Base-by-base conservation (phyloP, 2,329 filamentous ascomycete genomes). In the Claviceps monticola region DNA sequence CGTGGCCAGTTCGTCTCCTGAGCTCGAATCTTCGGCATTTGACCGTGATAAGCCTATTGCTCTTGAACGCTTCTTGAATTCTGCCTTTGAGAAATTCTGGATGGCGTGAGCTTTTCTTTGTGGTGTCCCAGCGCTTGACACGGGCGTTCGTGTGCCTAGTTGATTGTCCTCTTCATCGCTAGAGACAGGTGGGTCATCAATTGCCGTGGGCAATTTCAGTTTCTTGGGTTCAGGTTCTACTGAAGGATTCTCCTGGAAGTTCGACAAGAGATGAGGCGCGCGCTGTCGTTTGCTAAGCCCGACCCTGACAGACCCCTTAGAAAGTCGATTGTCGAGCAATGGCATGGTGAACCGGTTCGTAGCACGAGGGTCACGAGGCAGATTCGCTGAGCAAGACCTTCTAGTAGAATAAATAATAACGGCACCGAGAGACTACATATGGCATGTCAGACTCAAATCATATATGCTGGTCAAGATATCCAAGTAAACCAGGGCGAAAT, bases 141-240 rank as follows among this genome's bases (percentile, higher is more conserved):
- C 34, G 14, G 29, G 23, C 50, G 7, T 58, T 55, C 14, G 55
- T 14, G 23, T 26, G 17, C 16, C 19, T 23, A 29, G 26, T n/a
- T 11, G 41, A 50, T 14, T 38, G 39, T 46, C 59, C 42, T 65
- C 64, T 2, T 61, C 58, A 16, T 61, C 64, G 29, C 58, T 64
- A 17, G 63, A 61, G 23, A 62, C n/a, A 11, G 66, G 65, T 4
- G 58, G 58, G 42, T 54, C 56, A 17, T 57, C 55, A 44, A 59
- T 51, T 29, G 56, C 52, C 23, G 54, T 48, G 8, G 55, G 37
- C 21, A 53, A 44, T 44, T 56, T 51, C 29, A 56, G 51, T 41
- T 54, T 56, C 38, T 23, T 36, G 11, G 26, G 8, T 49, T 43
- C 5, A 41, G 36, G 42, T 46, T 54, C 39, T 11, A 5, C 19